Evolutionary conservation across 140 eudicot species (phyloP).

Genomic region (Bidens hawaiensis): DNA sequence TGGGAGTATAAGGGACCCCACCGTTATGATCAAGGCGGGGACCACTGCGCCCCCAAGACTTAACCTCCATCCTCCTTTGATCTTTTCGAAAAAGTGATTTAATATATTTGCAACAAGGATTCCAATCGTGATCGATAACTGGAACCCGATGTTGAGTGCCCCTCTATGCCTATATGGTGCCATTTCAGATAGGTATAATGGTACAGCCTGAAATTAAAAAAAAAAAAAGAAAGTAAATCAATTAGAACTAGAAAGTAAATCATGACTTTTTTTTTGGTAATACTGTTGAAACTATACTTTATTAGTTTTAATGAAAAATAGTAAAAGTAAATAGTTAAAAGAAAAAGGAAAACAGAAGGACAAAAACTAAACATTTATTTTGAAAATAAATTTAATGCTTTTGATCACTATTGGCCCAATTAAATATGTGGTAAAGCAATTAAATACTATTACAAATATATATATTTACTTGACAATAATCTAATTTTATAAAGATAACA

Average conservation of each 20-base stretch:
- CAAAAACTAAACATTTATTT: too few species aligned
- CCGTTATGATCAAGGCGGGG: constrained; percentile 68
- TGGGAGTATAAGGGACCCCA: constrained; percentile 69
- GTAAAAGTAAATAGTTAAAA: too few species aligned
- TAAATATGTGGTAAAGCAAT: too few species aligned
- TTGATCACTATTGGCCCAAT: too few species aligned
- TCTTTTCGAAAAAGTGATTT: constrained; percentile 66
- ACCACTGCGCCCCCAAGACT: constrained; percentile 87
- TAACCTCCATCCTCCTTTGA: constrained; percentile 80
- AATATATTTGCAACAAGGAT: constrained; percentile 74
- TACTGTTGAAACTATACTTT: too few species aligned
- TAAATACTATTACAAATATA: too few species aligned
- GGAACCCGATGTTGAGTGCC: constrained; percentile 78
- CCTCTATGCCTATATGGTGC: constrained; percentile 91
- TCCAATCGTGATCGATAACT: constrained; percentile 74
- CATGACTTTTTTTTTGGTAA: neutral
- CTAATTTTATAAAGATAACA: too few species aligned
- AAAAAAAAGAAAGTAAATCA: neutral
- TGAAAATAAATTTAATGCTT: too few species aligned
- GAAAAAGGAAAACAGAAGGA: too few species aligned
- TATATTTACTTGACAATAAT: neutral
- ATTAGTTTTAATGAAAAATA: too few species aligned
- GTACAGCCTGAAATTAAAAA: constrained; percentile 63
- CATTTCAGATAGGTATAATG: constrained; percentile 89
- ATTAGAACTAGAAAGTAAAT: neutral